Base-by-base conservation (phyloP, 805 yeast genomes). In the Starmera pachycereana region DNA sequence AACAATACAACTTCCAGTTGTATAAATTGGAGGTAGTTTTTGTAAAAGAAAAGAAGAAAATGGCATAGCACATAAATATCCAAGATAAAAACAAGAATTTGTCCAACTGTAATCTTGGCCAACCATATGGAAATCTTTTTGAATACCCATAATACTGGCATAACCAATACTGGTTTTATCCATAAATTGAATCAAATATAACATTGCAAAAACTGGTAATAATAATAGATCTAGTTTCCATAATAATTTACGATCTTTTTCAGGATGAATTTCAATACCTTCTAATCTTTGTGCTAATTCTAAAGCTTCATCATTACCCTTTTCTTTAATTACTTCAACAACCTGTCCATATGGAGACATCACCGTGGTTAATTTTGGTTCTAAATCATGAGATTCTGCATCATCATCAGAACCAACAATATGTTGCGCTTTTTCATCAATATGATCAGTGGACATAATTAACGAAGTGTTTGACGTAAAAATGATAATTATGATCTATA, bases 71-170 rank as follows among this genome's bases (percentile, higher is more conserved):
- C 54, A 58, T 30, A 76, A 50, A 48, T 74, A 77, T 1, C 83
- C 83, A 25, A 77, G 46, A 49, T 71, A 72, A 47, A 73, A 72
- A 18, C 65, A 59, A 3, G 76, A 61, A 13, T 74, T 65, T 8
- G 66, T 46, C 74, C 78, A 67, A 42, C 67, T 46, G 50, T 70
- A 62, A 57, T 45, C 48, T 33, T 49, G 59, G 40, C 69, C 74
- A 37, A 42, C 46, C 71, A 71, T 71, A 44, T 56, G 55, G 42
- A 57, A 55, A 40, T 60, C 73, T 6, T 46, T 53, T 38, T 51
- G 55, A 37, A 65, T 57, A 39, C 71, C 75, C 63, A 65, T 57
- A 19, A 72, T 61, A 11, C 74, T 58, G 2, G 74, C 70, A 38
- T 62, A 68, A 6, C 68, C 56, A 40, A 58, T 59, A 4, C 69